A percentile compares a stretch with the other conserved stretches of the same genome.
Conservation (phyloP, 257 asterid genomes). For the Jasminum sambac region DNA sequence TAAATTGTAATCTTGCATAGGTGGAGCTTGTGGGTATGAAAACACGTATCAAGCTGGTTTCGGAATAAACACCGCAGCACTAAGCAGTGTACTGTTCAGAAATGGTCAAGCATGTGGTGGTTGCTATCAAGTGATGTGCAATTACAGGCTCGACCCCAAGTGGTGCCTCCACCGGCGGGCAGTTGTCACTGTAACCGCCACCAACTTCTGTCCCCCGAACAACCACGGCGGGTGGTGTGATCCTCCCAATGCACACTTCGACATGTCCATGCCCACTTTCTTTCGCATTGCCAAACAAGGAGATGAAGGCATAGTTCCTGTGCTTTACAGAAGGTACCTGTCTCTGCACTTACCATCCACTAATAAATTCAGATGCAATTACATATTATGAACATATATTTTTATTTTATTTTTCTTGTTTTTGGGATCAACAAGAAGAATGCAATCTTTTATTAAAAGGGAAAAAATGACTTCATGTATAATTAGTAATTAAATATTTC, state of each 20-base stretch:
- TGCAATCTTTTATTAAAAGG: too few species aligned
- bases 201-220: slow-evolving; percentile 76
- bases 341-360: too few species aligned
- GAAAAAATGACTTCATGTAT: too few species aligned
- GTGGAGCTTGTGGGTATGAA: slow-evolving; percentile 75
- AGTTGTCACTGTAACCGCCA: slow-evolving; percentile 56
- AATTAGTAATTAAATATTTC: background rate
- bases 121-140: slow-evolving; percentile 55
- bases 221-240: slow-evolving; percentile 78
- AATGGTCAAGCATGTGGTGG: slow-evolving; percentile 70
- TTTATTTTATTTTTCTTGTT: too few species aligned
- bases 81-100: slow-evolving; percentile 58
- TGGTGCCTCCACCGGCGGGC: slow-evolving; percentile 61
- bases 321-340: slow-evolving; percentile 53
- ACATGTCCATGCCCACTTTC: slow-evolving; percentile 75
- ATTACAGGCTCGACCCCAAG: slow-evolving; percentile 35
- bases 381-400: background rate
- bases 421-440: background rate
- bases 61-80: slow-evolving; percentile 57
- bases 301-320: slow-evolving; percentile 60
- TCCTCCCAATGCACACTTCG: slow-evolving; percentile 71
- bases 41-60: slow-evolving; percentile 57
- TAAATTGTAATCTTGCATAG: background rate
- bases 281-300: slow-evolving; percentile 63
- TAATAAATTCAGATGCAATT: too few species aligned